Evolutionary conservation across 2,329 filamentous ascomycete species (phyloP).

Genomic region (Chaetomium globosum): DNA sequence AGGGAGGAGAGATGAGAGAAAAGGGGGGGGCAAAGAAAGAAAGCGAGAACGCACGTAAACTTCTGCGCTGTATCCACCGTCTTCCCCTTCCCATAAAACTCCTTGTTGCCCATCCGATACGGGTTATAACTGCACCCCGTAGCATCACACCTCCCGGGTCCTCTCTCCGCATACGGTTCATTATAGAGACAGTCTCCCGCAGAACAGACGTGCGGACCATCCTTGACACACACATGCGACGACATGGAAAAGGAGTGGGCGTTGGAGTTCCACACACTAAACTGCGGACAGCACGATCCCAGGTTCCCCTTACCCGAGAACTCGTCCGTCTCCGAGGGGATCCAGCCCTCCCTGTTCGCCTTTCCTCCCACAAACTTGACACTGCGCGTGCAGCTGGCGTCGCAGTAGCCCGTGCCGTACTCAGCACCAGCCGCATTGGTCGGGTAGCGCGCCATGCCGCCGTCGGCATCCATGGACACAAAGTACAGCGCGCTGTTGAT

Average conservation of each 20-base stretch:
- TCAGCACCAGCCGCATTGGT: slow-evolving; percentile 53
- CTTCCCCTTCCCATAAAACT: slow-evolving; percentile 59
- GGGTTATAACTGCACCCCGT: slow-evolving; percentile 60
- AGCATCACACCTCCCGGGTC: not conserved
- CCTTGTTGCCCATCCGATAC: slow-evolving; percentile 58
- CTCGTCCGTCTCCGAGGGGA: slow-evolving; percentile 50
- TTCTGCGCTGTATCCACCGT: slow-evolving; percentile 56
- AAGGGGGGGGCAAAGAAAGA: too few species aligned
- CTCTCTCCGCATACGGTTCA: not conserved
- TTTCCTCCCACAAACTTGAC: slow-evolving; percentile 56
- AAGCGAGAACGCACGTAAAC: slow-evolving; percentile 44
- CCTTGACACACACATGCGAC: slow-evolving; percentile 48
- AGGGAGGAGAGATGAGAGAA: not conserved
- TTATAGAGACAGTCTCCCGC: slow-evolving; percentile 50
- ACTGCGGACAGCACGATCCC: slow-evolving; percentile 57
- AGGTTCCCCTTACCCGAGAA: slow-evolving; percentile 50
- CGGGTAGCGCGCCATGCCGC: slow-evolving; percentile 50
- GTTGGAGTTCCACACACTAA: slow-evolving; percentile 64
- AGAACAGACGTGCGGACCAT: not conserved
- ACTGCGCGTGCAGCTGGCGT: slow-evolving; percentile 51
- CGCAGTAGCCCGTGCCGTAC: slow-evolving; percentile 60
- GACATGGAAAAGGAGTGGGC: slow-evolving; percentile 59
- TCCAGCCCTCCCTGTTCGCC: slow-evolving; percentile 51
- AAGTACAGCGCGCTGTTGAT: slow-evolving; percentile 68
- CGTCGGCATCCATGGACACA: slow-evolving; percentile 57